Base-by-base conservation (phyloP, 2,329 filamentous ascomycete genomes). In the Xylariales sp. region DNA sequence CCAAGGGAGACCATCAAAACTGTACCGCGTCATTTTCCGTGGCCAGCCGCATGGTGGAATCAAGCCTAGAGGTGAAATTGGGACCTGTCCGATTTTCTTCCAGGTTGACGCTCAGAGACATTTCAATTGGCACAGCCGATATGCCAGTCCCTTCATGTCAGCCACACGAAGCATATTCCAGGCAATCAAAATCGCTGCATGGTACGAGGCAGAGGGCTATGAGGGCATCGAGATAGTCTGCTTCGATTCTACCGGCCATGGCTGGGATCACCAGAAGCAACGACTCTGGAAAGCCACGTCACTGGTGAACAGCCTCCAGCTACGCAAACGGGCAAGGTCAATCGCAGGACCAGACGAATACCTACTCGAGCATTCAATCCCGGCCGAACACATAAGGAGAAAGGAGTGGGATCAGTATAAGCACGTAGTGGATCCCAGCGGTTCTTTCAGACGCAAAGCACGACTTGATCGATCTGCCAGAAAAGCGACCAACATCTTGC, bases 261-360 rank as follows among this genome's bases (percentile, higher is more conserved):
- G 29, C 4, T 50, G 46, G 49, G 32, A 50, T 7, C 44, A 48
- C 11, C 11, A 28, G 4, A n/a, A 14, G 4, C 42, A 47, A 15
- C 36, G 40, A 11, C 18, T 51, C 0, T 51, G 46, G 32, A 6
- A 44, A 6, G 42, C 38, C 8, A 29, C 15, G 11, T 12, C 6
- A 1, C 10, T 50, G 9, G 14, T 18, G 4, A 3, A 14, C 1
- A 4, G 16, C 14, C 25, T 47, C 2, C 42, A 40, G 2, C 4
- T 24, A n/a, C n/a, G n/a, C 4, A 20, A 16, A n/a, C n/a, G 21
- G 14, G 32, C 11, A 14, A 9, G 16, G 11, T 5, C 7, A 18
- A 5, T 20, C 5, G 44, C 36, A 12, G 9, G 44, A 3, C 20
- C 22, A 4, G 18, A 22, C 18, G 42, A 36, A n/a, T 34, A 22